These are phyloP conservation scores for Draba incana DNA, from an alignment of 345 rosid genomes.

Conservation along the genomic window DNA sequence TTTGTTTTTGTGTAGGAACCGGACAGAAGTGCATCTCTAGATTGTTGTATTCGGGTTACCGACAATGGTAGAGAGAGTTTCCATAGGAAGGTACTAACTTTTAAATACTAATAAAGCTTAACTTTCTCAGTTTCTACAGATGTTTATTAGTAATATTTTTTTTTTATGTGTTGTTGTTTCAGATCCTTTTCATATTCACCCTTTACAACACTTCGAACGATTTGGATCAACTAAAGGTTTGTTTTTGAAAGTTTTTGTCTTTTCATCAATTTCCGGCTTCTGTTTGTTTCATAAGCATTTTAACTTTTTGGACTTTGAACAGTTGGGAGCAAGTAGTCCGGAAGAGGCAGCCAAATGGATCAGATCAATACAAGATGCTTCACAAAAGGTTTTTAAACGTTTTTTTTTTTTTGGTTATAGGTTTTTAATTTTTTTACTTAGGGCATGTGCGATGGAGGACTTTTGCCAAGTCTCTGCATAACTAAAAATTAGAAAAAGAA, in stretches of 20 bases:
- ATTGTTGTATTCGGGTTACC: constrained; percentile 73
- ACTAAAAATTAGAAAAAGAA: no score
- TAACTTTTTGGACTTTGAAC: constrained; percentile 10
- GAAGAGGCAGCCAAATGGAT: constrained; percentile 98
- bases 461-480: no score
- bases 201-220: constrained; percentile 71
- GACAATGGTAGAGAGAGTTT: constrained; percentile 94
- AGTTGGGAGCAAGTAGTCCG: constrained; percentile 95
- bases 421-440: no score
- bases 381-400: constrained; percentile 58
- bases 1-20: constrained; percentile 54
- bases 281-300: background rate
- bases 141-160: background rate
- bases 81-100: constrained; percentile 64
- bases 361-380: constrained; percentile 62
- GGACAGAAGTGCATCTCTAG: constrained; percentile 68
- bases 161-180: constrained; percentile 45
- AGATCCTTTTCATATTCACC: constrained; percentile 88
- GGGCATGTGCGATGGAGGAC: no score
- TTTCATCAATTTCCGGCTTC: background rate
- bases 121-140: constrained; percentile 11
- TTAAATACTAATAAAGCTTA: constrained; percentile 7
- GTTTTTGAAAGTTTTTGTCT: background rate
- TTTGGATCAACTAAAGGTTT: constrained; percentile 81
- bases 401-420: background rate